These are phyloP conservation scores for Wickerhamiella azymoides DNA, from an alignment of 805 yeast genomes.

Conservation along the genomic window DNA sequence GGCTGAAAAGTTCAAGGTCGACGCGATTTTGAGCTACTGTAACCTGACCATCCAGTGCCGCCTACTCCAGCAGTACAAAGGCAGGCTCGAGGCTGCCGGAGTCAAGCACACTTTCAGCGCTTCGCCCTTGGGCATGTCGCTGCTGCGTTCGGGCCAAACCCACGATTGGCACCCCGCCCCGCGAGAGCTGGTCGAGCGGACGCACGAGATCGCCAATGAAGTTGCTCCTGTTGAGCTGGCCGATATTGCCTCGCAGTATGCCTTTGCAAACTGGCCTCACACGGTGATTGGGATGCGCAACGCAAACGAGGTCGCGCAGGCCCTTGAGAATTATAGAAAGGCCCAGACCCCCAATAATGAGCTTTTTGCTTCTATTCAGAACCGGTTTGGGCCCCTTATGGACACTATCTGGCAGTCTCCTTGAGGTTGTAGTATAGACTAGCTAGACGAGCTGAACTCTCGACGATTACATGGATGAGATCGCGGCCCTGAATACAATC, in stretches of 20 bases:
- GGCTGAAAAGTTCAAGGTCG: slow-evolving; percentile 33
- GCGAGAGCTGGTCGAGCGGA: slow-evolving; percentile 34
- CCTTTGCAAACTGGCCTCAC: slow-evolving; percentile 48
- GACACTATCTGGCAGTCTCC: slow-evolving; percentile 2
- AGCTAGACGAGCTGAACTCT: too few species aligned
- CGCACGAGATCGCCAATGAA: slow-evolving; percentile 34
- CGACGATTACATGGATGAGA: background rate
- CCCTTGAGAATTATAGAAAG: slow-evolving; percentile 42
- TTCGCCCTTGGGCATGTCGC: slow-evolving; percentile 78
- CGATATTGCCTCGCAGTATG: slow-evolving; percentile 65
- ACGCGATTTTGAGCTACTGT: slow-evolving; percentile 63
- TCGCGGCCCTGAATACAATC: slow-evolving; percentile 19
- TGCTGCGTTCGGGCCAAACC: slow-evolving; percentile 54
- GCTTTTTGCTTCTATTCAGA: background rate
- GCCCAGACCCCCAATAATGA: slow-evolving; percentile 22
- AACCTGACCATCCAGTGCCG: slow-evolving; percentile 75
- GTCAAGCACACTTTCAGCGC: slow-evolving; percentile 58
- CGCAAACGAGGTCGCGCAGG: slow-evolving; percentile 47
- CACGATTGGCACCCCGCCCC: slow-evolving; percentile 74
- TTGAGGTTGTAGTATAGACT: background rate
- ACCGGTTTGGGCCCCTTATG: background rate
- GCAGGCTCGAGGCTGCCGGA: slow-evolving; percentile 37
- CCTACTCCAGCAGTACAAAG: slow-evolving; percentile 33
- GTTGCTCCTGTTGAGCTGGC: slow-evolving; percentile 50
- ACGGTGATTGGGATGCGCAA: slow-evolving; percentile 70